phyloP scores from a whole-genome alignment of 2,329 filamentous ascomycete species.

The Dendryphion nanum region DNA sequence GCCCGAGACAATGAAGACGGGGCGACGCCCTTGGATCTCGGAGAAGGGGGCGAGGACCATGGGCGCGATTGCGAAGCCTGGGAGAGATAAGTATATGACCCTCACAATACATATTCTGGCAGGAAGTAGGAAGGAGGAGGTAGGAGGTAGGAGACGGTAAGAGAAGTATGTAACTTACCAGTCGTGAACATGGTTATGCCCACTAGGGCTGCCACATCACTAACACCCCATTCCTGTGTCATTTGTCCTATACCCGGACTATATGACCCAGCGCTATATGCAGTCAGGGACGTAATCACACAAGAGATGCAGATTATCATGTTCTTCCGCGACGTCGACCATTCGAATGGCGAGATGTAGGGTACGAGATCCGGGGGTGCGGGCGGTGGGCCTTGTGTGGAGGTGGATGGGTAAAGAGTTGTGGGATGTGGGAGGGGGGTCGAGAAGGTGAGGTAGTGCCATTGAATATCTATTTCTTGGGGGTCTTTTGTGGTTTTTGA shows the following conservation, averaged over 20 bases:
- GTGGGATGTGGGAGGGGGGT: conserved; percentile 55
- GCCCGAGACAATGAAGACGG: conserved; percentile 75
- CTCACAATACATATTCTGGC: no score
- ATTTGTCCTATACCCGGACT: conserved; percentile 68
- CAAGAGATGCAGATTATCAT: conserved; percentile 73
- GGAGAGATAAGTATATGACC: no score
- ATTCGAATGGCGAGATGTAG: conserved; percentile 70
- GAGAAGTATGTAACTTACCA: conserved; percentile 14
- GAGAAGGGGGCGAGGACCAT: conserved; percentile 88
- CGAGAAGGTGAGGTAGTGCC: conserved; percentile 62
- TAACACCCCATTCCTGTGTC: conserved; percentile 63
- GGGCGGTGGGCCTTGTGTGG: conserved; percentile 45
- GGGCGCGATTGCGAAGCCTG: conserved; percentile 75
- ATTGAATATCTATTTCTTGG: conserved; percentile 43
- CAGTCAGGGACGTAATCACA: conserved; percentile 71
- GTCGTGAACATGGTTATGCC: conserved; percentile 79
- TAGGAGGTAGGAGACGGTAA: no score
- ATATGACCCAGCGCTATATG: conserved; percentile 79
- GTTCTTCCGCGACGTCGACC: conserved; percentile 68
- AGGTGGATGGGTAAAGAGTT: conserved; percentile 28
- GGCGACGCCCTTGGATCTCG: conserved; percentile 82
- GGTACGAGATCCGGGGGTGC: conserved; percentile 63
- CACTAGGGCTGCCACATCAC: conserved; percentile 63
- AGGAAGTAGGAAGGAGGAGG: no score
- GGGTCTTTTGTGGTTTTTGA: conserved; percentile 8